Conservation (phyloP, 345 rosid genomes). For the Rhizophora mangle region DNA sequence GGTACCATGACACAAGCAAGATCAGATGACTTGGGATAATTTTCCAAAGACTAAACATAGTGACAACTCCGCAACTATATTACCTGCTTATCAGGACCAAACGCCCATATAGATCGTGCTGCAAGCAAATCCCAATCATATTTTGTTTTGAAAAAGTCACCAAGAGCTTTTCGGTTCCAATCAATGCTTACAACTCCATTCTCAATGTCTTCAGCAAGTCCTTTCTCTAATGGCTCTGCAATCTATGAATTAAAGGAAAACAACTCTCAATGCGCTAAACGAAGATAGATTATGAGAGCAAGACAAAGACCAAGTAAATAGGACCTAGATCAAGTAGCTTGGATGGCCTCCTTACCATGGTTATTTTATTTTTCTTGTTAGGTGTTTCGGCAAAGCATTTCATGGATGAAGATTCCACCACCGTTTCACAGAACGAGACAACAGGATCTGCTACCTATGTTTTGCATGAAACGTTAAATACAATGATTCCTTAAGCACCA, state of each 20-base stretch:
- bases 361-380: slow-evolving; percentile 93
- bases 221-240: slow-evolving; percentile 97
- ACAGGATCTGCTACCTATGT: slow-evolving; percentile 95
- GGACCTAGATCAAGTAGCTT: slow-evolving; percentile 2
- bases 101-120: slow-evolving; percentile 96
- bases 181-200: slow-evolving; percentile 82
- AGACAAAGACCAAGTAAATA: background rate
- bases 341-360: slow-evolving; percentile 54
- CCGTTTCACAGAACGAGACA: slow-evolving; percentile 97
- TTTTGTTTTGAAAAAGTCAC: slow-evolving; percentile 88
- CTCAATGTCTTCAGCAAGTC: slow-evolving; percentile 95
- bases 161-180: slow-evolving; percentile 80
- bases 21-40: background rate
- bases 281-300: background rate
- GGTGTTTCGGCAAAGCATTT: slow-evolving; percentile 99
- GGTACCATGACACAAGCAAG: slow-evolving; percentile 1
- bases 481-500: background rate
- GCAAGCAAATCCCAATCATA: slow-evolving; percentile 99
- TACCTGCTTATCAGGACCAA: slow-evolving; percentile 99
- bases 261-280: background rate
- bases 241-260: slow-evolving; percentile 44
- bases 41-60: background rate
- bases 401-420: slow-evolving; percentile 97
- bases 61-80: background rate
- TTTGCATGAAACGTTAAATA: slow-evolving; percentile 18